phyloP scores from a whole-genome alignment of 331 rosid species.

The Malus hybrid region DNA sequence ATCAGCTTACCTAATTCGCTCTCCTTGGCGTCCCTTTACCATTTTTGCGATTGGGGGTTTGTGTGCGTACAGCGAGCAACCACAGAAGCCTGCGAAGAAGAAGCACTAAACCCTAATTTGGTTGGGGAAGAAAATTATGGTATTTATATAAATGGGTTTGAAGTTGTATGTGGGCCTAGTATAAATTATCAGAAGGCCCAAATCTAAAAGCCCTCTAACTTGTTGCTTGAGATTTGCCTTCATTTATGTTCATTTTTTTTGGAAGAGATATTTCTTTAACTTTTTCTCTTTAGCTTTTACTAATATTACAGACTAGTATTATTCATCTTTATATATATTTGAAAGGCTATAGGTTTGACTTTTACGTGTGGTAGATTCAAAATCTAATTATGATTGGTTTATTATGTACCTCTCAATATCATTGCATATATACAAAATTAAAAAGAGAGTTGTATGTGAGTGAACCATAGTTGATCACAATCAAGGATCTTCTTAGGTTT shows the following conservation, averaged over 20 bases:
- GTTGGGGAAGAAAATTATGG: too few relatives aligned
- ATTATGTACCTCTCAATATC: too few relatives aligned
- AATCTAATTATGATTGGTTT: too few relatives aligned
- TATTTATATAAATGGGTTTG: background rate
- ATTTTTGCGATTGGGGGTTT: slow-evolving; percentile 20
- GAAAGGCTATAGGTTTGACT: too few relatives aligned
- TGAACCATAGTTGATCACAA: slow-evolving; percentile 38
- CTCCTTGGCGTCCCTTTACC: slow-evolving; percentile 93
- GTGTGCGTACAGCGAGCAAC: background rate
- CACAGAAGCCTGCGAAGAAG: slow-evolving; percentile 9
- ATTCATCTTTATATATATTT: background rate
- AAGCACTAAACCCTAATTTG: slow-evolving; percentile 19
- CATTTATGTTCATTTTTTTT: background rate
- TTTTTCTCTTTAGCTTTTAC: background rate
- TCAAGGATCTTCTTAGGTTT: slow-evolving; percentile 21
- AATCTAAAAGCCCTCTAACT: background rate
- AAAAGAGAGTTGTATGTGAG: slow-evolving; percentile 17
- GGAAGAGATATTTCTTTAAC: background rate
- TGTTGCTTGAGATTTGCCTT: background rate
- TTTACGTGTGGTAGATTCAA: too few relatives aligned
- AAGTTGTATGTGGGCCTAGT: background rate
- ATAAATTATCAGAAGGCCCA: background rate
- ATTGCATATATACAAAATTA: too few relatives aligned
- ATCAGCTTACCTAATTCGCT: slow-evolving; percentile 64
- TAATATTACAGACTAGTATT: too few relatives aligned